Evolutionary conservation across 2,329 filamentous ascomycete genomes (phyloP).

Genomic region (Penicillium aurantiogriseum): DNA sequence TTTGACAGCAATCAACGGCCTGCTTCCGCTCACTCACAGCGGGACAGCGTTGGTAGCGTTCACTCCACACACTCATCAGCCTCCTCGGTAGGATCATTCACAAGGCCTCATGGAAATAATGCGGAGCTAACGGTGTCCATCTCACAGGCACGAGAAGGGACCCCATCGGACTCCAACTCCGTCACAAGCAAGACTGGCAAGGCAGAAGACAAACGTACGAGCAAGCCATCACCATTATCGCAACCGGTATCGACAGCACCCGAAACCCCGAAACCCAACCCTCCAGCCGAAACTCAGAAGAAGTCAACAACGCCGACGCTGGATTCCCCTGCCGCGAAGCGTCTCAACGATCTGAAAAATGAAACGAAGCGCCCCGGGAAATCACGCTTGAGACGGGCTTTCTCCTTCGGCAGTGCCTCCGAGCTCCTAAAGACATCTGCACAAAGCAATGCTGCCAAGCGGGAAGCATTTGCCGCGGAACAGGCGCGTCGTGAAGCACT

Average conservation of each 20-base stretch:
- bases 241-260: slow-evolving; percentile 59
- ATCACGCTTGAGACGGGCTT: slow-evolving; percentile 80
- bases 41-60: slow-evolving; percentile 65
- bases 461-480: slow-evolving; percentile 46
- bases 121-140: neutral
- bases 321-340: slow-evolving; percentile 72
- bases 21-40: slow-evolving; percentile 45
- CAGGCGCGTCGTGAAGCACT: slow-evolving; percentile 65
- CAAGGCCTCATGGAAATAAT: neutral
- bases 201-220: slow-evolving; percentile 66
- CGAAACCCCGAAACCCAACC: slow-evolving; percentile 21
- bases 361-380: slow-evolving; percentile 77
- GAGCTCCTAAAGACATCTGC: slow-evolving; percentile 77
- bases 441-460: slow-evolving; percentile 54
- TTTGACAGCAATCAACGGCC: slow-evolving; percentile 33
- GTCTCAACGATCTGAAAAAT: slow-evolving; percentile 82
- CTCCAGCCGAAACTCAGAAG: slow-evolving; percentile 21
- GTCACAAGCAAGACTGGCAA: slow-evolving; percentile 46
- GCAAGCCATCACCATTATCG: slow-evolving; percentile 71
- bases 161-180: slow-evolving; percentile 21
- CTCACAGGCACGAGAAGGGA: slow-evolving; percentile 25
- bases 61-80: slow-evolving; percentile 54
- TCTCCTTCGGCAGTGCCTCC: slow-evolving; percentile 93
- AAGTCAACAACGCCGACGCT: slow-evolving; percentile 34
- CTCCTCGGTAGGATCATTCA: slow-evolving; percentile 59